Conservation (phyloP, 179 eudicot species). For the Beta lomatogona region DNA sequence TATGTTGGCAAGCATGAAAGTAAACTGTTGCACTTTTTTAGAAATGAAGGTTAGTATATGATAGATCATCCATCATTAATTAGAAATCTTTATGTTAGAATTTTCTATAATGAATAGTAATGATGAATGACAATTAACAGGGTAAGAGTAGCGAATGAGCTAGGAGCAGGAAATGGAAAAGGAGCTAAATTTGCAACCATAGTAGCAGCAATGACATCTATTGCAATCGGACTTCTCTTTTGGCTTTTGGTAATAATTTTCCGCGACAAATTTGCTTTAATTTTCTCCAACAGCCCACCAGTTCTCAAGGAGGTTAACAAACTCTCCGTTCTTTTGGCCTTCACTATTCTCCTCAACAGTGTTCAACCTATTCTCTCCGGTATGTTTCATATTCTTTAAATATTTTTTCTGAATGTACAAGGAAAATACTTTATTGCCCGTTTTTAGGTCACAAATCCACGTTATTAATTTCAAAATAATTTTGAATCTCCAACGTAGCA, state of each 20-base stretch:
- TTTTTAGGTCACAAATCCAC: no score
- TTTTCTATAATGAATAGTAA: background rate
- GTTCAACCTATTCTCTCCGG: slow-evolving; percentile 45
- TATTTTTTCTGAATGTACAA: no score
- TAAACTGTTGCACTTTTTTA: background rate
- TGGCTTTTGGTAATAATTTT: slow-evolving; percentile 21
- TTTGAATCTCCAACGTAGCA: no score
- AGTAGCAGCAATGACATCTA: slow-evolving; percentile 34
- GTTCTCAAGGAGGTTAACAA: slow-evolving; percentile 31
- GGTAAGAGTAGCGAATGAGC: slow-evolving; percentile 41
- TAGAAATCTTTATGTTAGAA: background rate
- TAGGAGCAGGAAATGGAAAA: slow-evolving; percentile 40
- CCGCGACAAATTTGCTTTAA: slow-evolving; percentile 29
- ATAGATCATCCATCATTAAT: no score
- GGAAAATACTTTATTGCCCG: no score
- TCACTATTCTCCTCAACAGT: slow-evolving; percentile 43
- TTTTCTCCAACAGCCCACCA: slow-evolving; percentile 30
- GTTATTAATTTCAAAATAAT: no score
- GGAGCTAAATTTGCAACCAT: slow-evolving; percentile 39
- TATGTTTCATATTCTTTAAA: background rate
- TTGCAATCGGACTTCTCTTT: slow-evolving; percentile 33
- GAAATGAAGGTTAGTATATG: background rate
- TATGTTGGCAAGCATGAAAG: background rate
- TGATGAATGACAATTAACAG: slow-evolving; percentile 22
- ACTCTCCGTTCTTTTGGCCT: slow-evolving; percentile 32